Evolutionary conservation across 2,329 filamentous ascomycete genomes (phyloP), one percentile per base, ranked within the genome.

Genomic region (Phialophora verrucosa): DNA sequence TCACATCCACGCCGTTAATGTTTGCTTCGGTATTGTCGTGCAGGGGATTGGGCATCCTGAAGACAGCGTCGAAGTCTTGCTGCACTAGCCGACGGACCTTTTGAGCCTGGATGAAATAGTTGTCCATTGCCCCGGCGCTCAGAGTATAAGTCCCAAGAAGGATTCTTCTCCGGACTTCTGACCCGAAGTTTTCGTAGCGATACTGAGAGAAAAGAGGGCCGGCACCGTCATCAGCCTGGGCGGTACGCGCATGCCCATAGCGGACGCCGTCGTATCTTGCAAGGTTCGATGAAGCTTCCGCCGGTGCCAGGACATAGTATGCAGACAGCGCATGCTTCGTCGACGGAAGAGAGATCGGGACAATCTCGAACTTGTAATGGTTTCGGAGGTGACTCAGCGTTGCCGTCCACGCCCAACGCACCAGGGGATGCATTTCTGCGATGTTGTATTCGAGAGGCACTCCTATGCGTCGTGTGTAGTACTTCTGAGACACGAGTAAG

Each of bases 181-280:
- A 82, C 6, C 95, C 95, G 70, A 99, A 93, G 0, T 89, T 89
- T 38, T 82, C 78, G 14, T 89, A 90, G 64, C 95, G 87, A 0
- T 91, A 92, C 49, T 84, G 83, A 0, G 93, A 88, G 77, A 95
- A 98, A 1, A 96, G 82, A n/a, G 85, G 83, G 8, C 84, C 83
- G 11, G 81, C 82, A 5, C 84, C 81, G 63, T 87, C 87, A 66
- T 88, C 83, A n/a, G 75, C 70, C 10, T 74, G 74, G 10, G 79
- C 77, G 1, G 77, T 74, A 4, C 80, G 80, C 32, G 88, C 84
- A 23, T 82, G 83, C 1, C 95, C 95, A 78, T 96, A 99, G 11
- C 95, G 90, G n/a, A 98, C 88, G 23, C 95, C 95, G 74, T 99
- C 96, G 77, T 97, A 99, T 77, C 96, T 97, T 64, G 95, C 92